A percentile compares a stretch with the other conserved stretches of the same genome.
Evolutionary conservation across 208 protist species (phyloP).

Genomic region (Angomonas deanei): DNA sequence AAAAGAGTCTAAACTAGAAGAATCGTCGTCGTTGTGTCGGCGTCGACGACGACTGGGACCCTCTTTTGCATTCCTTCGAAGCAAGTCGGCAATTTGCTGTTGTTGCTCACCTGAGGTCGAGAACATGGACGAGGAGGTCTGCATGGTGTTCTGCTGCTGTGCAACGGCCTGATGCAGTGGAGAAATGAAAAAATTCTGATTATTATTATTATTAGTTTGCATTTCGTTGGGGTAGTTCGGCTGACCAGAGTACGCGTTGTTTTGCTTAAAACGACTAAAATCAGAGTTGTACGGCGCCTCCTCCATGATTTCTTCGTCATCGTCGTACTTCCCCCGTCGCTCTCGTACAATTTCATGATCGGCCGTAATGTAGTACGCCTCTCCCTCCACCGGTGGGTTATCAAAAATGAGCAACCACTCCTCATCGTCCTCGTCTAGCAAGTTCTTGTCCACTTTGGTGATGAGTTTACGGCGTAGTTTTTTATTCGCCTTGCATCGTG

Average conservation of each 20-base stretch:
- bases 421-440: neutral
- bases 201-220: too few species aligned
- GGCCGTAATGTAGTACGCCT: neutral
- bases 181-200: too few species aligned
- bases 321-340: neutral
- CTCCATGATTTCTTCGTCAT: too few species aligned
- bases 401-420: slow-evolving; percentile 4
- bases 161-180: too few species aligned
- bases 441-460: neutral
- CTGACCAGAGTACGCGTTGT: too few species aligned
- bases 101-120: too few species aligned
- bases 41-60: neutral
- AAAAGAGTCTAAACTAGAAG: neutral
- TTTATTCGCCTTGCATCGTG: neutral
- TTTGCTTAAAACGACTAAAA: too few species aligned
- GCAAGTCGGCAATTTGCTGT: too few species aligned
- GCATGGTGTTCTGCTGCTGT: too few species aligned
- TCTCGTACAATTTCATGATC: neutral
- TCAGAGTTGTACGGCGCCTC: too few species aligned
- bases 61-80: neutral
- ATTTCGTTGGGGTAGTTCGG: too few species aligned
- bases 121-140: too few species aligned
- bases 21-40: neutral
- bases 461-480: neutral
- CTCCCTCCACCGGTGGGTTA: neutral